phyloP scores from a whole-genome alignment of 345 rosid genomes.

The Bretschneidera sinensis region DNA sequence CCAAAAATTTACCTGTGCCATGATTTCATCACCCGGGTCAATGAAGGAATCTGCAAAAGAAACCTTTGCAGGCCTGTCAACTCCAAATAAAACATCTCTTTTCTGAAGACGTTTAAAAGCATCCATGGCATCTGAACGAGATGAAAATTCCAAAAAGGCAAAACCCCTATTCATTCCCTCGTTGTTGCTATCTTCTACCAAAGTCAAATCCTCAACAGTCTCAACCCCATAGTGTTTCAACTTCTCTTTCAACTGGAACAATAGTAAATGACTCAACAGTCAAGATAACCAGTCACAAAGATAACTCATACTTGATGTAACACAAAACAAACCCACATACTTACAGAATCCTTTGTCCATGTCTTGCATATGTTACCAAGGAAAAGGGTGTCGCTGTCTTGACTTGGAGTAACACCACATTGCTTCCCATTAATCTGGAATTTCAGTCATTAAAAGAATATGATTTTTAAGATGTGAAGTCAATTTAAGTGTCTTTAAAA shows the following conservation, averaged over 20 bases:
- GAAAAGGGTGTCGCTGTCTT: constrained; percentile 93
- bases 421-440: constrained; percentile 96
- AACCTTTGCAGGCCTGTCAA: constrained; percentile 95
- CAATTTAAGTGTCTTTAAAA: constrained; percentile 26
- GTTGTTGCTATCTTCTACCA: constrained; percentile 89
- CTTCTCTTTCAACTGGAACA: constrained; percentile 86
- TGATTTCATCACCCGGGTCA: constrained; percentile 90
- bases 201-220: constrained; percentile 76
- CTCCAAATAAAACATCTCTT: constrained; percentile 90
- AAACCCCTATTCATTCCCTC: constrained; percentile 93
- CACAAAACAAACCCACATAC: constrained; percentile 38
- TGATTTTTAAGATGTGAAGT: constrained; percentile 26
- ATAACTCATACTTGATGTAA: constrained; percentile 21
- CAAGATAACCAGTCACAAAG: constrained; percentile 23
- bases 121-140: constrained; percentile 93
- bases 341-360: constrained; percentile 94
- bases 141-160: constrained; percentile 91
- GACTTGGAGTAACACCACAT: constrained; percentile 94
- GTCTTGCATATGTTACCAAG: constrained; percentile 95
- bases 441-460: constrained; percentile 33
- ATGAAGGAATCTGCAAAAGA: constrained; percentile 96
- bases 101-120: constrained; percentile 87
- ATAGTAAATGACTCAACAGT: constrained; percentile 31
- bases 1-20: constrained; percentile 80
- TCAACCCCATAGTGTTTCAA: constrained; percentile 93